These are phyloP conservation scores for Middelhovenomyces tepae DNA, from an alignment of 805 yeast genomes.

Conservation along the genomic window DNA sequence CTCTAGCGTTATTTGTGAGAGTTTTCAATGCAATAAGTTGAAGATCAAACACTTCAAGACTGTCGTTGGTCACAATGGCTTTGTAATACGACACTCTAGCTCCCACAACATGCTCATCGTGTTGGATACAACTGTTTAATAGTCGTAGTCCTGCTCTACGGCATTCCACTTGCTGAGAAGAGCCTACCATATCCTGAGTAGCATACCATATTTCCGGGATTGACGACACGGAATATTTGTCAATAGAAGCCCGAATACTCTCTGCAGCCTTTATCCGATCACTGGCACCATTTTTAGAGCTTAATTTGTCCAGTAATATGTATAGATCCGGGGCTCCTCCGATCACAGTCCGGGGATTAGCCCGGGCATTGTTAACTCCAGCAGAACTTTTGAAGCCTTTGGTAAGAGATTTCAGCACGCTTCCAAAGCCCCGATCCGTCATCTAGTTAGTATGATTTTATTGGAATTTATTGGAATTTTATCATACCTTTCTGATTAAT, in stretches of 20 bases:
- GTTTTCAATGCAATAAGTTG: conserved; percentile 39
- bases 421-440: conserved; percentile 21
- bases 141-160: conserved; percentile 46
- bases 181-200: conserved; percentile 44
- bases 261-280: conserved; percentile 40
- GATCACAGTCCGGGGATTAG: conserved; percentile 19
- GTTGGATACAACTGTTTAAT: conserved; percentile 45
- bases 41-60: conserved; percentile 44
- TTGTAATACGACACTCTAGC: conserved; percentile 49
- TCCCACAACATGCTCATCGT: conserved; percentile 42
- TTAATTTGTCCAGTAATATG: conserved; percentile 22
- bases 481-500: too few species aligned
- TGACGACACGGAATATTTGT: conserved; percentile 44
- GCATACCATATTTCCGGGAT: conserved; percentile 72
- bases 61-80: conserved; percentile 42
- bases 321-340: conserved; percentile 28
- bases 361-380: conserved; percentile 7
- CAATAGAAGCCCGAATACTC: conserved; percentile 41
- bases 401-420: conserved; percentile 23
- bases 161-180: conserved; percentile 26
- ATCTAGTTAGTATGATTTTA: too few species aligned
- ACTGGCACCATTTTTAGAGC: conserved; percentile 17
- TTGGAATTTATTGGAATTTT: too few species aligned
- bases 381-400: conserved; percentile 21
- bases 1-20: conserved; percentile 46